Conservation (phyloP, 306 rosid species). For the Aeschynomene evenia region DNA sequence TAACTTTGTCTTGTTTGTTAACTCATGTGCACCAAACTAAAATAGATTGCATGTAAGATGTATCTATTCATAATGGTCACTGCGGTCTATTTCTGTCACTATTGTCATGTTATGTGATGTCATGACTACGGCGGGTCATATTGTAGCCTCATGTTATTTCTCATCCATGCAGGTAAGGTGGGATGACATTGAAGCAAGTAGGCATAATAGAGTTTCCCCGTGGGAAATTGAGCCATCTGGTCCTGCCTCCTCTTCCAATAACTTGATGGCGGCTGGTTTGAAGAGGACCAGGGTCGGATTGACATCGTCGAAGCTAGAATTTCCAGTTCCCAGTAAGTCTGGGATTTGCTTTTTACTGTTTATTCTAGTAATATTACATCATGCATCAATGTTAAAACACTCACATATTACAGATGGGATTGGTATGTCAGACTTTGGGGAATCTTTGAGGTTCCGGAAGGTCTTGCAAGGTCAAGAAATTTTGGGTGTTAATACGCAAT, state of each 20-base stretch:
- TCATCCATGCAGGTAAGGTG: conserved; percentile 75
- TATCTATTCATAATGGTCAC: not conserved
- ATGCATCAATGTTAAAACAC: conserved; percentile 10
- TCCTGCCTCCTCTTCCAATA: conserved; percentile 55
- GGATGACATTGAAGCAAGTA: conserved; percentile 71
- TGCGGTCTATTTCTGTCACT: not conserved
- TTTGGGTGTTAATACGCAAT: conserved; percentile 61
- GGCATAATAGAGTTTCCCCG: conserved; percentile 93
- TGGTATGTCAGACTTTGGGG: conserved; percentile 93
- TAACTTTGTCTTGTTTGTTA: not conserved
- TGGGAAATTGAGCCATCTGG: conserved; percentile 96
- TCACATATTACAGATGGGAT: conserved; percentile 60
- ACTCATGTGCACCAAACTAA: not conserved
- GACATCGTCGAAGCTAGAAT: conserved; percentile 57
- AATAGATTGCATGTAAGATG: not conserved
- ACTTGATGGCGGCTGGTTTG: conserved; percentile 66
- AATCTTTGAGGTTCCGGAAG: conserved; percentile 90
- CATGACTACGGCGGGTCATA: not conserved
- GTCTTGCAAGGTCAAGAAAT: conserved; percentile 99
- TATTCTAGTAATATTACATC: not conserved
- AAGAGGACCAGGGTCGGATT: conserved; percentile 81
- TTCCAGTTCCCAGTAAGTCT: conserved; percentile 70
- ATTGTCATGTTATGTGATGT: not conserved
- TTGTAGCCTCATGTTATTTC: not conserved
- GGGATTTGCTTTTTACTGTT: not conserved